Evolutionary conservation across 352 stramenopile genomes (phyloP), one percentile per base, ranked within the genome.

Genomic region (Pythium angustatum): DNA sequence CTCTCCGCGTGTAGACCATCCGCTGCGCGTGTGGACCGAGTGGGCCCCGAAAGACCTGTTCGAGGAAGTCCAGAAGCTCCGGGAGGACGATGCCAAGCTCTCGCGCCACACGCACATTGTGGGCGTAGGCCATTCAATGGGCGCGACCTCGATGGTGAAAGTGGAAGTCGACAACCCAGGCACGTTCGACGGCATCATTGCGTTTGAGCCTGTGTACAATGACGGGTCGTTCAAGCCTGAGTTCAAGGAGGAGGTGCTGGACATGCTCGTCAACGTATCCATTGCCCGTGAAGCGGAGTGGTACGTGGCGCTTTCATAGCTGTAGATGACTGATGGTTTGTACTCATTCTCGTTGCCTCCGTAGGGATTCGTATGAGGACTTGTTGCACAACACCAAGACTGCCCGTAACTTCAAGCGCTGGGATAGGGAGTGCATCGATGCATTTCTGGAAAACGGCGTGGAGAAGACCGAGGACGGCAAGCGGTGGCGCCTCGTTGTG

Each of bases 1-100:
- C 2, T 2, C 8, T 1, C 69, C 67, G 27, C 62, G 69, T 7
- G 72, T 79, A 12, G 51, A 66, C 2, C 75, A 83, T 34, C 69
- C 72, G 14, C 48, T 21, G 1, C 19, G 26, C 2, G 19, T 62
- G 27, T 68, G 48, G 55, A 6, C 57, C 17, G 44, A 61, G 31
- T 70, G 57, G 53, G 47, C 53, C 9, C 62, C 62, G 15, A 14
- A 33, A 0, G 53, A 63, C 31, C 44, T 68, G 9, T 44, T 36
- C 14, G 10, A 62, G 2, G 15, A 50, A 3, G 45, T 38, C n/a
- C 14, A 54, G 28, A 19, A 40, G 12, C 15, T 68, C 8, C 48
- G 47, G 10, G 26, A 33, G 24, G 62, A 68, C 1, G 62, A 68
- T 22, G 34, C 21, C 5, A 33, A 47, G 2, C 21, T 63, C 2